A percentile compares a stretch with the other conserved stretches of the same genome.
phyloP scores from a whole-genome alignment of 345 rosid species.

The Bruguiera parviflora region DNA sequence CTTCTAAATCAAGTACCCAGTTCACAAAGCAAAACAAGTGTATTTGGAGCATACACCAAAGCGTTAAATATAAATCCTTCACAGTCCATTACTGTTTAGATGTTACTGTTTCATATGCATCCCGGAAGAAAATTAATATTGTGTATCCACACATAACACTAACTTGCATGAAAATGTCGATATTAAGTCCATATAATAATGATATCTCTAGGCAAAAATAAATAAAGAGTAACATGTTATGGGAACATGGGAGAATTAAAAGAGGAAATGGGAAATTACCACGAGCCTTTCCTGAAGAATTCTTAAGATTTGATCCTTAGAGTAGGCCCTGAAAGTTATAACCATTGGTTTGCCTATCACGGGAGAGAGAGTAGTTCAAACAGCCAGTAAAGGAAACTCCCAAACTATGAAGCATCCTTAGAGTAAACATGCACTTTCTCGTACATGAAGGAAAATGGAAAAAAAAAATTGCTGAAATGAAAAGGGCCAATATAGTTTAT shows the following conservation, averaged over 20 bases:
- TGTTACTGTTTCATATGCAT: too few relatives aligned
- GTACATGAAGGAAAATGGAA: background rate
- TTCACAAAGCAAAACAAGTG: too few relatives aligned
- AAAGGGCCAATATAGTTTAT: background rate
- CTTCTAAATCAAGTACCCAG: too few relatives aligned
- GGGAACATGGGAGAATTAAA: background rate
- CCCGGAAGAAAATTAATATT: too few relatives aligned
- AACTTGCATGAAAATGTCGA: too few relatives aligned
- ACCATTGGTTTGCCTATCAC: constrained; percentile 75
- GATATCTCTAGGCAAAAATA: too few relatives aligned
- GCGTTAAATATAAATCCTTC: too few relatives aligned
- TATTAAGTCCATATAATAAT: too few relatives aligned
- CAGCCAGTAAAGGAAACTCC: constrained; percentile 9
- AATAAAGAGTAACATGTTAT: background rate
- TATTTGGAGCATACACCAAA: too few relatives aligned
- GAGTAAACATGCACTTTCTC: too few relatives aligned
- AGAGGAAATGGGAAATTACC: constrained; percentile 39
- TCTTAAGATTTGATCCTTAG: constrained; percentile 66
- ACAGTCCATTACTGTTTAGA: too few relatives aligned
- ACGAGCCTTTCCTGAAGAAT: constrained; percentile 75
- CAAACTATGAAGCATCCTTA: background rate
- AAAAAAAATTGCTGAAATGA: background rate
- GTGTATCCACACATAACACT: too few relatives aligned
- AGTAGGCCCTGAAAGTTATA: constrained; percentile 74
- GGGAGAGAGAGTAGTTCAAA: constrained; percentile 3